Evolutionary conservation across 2,329 filamentous ascomycete genomes (phyloP).

Genomic region (Taxawa tesnikishii): DNA sequence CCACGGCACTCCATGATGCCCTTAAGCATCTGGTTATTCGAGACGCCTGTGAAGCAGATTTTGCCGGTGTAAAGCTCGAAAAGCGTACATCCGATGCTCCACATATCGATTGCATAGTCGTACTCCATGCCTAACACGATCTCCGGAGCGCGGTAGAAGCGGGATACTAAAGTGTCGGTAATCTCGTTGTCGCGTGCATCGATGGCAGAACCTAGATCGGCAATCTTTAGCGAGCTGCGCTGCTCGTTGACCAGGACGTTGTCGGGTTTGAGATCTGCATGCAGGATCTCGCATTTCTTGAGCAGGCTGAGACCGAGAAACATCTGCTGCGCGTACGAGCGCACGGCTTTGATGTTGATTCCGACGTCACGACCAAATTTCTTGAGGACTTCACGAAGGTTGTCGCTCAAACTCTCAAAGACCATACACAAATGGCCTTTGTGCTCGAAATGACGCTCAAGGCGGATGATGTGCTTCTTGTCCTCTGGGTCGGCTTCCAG

Average conservation of each 20-base stretch:
- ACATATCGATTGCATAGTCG: slow-evolving; percentile 90
- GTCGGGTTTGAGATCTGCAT: slow-evolving; percentile 94
- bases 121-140: slow-evolving; percentile 95
- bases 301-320: slow-evolving; percentile 81
- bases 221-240: slow-evolving; percentile 80
- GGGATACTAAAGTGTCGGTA: slow-evolving; percentile 88
- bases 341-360: slow-evolving; percentile 77
- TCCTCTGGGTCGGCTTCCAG: slow-evolving; percentile 76
- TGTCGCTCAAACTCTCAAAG: slow-evolving; percentile 88
- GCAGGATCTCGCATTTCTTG: slow-evolving; percentile 84
- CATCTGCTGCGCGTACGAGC: slow-evolving; percentile 86
- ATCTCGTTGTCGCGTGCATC: slow-evolving; percentile 84
- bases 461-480: slow-evolving; percentile 81
- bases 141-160: slow-evolving; percentile 94
- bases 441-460: slow-evolving; percentile 82
- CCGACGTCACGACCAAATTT: slow-evolving; percentile 93
- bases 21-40: slow-evolving; percentile 97
- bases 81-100: slow-evolving; percentile 93
- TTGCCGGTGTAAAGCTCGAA: slow-evolving; percentile 97
- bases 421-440: slow-evolving; percentile 93
- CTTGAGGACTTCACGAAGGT: slow-evolving; percentile 84
- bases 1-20: slow-evolving; percentile 94
- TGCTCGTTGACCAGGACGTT: slow-evolving; percentile 85
- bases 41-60: slow-evolving; percentile 86
- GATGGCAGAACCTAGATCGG: slow-evolving; percentile 92